Conservation (phyloP, 108 stramenopile genomes). For the Mediolabrus comicus region DNA sequence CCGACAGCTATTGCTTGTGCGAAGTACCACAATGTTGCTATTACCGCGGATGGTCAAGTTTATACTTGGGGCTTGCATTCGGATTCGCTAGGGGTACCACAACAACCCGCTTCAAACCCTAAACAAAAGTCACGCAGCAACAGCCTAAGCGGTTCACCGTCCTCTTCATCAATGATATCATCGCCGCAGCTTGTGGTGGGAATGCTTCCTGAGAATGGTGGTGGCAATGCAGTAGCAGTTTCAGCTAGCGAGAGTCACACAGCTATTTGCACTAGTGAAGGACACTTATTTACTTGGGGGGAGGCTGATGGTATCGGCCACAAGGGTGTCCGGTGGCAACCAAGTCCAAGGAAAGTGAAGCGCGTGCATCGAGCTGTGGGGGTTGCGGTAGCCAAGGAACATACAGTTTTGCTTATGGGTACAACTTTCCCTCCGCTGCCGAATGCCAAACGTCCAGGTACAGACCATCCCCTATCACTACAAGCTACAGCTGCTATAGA, state of each 20-base stretch:
- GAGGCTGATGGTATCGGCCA: constrained; percentile 72
- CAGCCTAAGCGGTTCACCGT: not conserved
- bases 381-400: constrained; percentile 79
- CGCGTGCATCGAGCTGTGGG: constrained; percentile 76
- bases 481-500: constrained; percentile 55
- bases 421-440: constrained; percentile 65
- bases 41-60: constrained; percentile 83
- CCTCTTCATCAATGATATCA: constrained; percentile 13
- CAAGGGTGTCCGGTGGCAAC: constrained; percentile 77
- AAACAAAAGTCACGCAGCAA: constrained; percentile 20
- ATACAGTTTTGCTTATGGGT: constrained; percentile 76
- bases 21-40: constrained; percentile 81
- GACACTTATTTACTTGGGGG: constrained; percentile 84
- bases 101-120: not conserved
- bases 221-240: constrained; percentile 74
- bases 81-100: constrained; percentile 56
- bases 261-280: constrained; percentile 69
- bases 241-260: constrained; percentile 79
- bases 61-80: constrained; percentile 92
- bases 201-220: constrained; percentile 81
- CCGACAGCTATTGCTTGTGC: constrained; percentile 79
- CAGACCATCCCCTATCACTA: constrained; percentile 17
- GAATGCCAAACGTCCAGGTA: not conserved
- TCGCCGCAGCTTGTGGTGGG: constrained; percentile 77
- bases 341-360: constrained; percentile 67